Base-by-base conservation (phyloP, 2,329 filamentous ascomycete species). In the Venturiaceae sp. region DNA sequence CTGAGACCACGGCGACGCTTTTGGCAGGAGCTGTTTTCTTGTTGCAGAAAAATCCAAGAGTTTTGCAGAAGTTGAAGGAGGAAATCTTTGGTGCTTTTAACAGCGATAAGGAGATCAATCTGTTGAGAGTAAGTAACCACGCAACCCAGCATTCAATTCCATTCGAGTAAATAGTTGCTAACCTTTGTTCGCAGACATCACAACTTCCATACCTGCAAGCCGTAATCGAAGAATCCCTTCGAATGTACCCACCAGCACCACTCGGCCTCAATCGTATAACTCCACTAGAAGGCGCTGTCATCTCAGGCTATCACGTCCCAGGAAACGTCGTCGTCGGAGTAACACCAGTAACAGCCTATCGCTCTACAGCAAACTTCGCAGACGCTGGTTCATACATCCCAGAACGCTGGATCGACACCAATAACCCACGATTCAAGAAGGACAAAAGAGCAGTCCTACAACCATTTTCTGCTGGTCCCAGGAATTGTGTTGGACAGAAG, bases 361-460 rank as follows among this genome's bases (percentile, higher is more conserved):
- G 68, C 59, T 68, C 66, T 3, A 44, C 64, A 2, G 53, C 58
- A 44, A 72, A 72, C 57, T 74, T 56, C 23, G 11, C 13, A 16
- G 37, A 69, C 28, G 69, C 70, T 1, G 65, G 69, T 50, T 50
- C 55, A 1, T 73, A 71, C 53, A 63, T 68, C 21, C 71, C 71
- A 0, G 71, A 73, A 61, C 65, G 71, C 9, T 72, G 67, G 63
- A 61, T 73, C 4, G 66, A 54, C 3, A 36, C 37, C 16, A 19
- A 19, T 4, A 41, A 9, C 37, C 16, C 37, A 9, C n/a, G 37
- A 19, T 56, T 56, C 37, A 41, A 41, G 19, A 41, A 41, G n/a
- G 68, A 71, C 46, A 56, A 66, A 19, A 67, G 65, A 58, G 68
- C 66, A 32, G 68, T 67, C 7, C 62, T 65, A 5, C 66, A 70